These are phyloP conservation scores for Tuber microsphaerosporum DNA, from an alignment of 495 filamentous ascomycete species.

Conservation along the genomic window DNA sequence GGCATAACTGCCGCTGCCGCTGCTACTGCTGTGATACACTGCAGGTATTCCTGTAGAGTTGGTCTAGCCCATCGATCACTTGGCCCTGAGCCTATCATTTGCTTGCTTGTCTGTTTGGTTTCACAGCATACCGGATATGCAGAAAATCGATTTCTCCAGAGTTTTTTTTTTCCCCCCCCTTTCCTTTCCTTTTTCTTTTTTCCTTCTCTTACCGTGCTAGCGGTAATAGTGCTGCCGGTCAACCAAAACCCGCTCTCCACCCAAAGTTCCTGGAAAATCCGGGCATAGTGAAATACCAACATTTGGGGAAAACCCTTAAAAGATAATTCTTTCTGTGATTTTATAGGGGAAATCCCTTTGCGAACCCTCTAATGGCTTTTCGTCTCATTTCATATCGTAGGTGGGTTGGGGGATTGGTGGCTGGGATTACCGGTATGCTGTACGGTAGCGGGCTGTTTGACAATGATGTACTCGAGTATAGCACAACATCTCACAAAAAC, in stretches of 20 bases:
- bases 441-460: background rate
- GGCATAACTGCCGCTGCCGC: background rate
- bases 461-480: background rate
- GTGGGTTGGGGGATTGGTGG: background rate
- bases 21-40: background rate
- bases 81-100: background rate
- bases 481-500: too few species aligned
- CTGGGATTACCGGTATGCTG: background rate
- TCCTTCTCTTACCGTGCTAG: background rate
- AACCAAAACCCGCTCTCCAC: too few species aligned
- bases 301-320: too few species aligned
- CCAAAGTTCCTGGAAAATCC: too few species aligned
- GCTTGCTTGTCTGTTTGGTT: background rate
- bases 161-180: background rate
- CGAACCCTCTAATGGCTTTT: background rate
- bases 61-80: background rate
- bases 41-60: background rate
- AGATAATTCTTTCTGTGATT: too few species aligned
- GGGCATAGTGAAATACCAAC: too few species aligned
- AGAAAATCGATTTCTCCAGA: background rate
- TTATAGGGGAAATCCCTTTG: background rate
- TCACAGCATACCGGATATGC: background rate
- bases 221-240: too few species aligned
- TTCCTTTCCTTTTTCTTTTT: background rate
- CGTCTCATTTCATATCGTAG: background rate